phyloP scores from a whole-genome alignment of 306 rosid species.

The Aeschynomene evenia region DNA sequence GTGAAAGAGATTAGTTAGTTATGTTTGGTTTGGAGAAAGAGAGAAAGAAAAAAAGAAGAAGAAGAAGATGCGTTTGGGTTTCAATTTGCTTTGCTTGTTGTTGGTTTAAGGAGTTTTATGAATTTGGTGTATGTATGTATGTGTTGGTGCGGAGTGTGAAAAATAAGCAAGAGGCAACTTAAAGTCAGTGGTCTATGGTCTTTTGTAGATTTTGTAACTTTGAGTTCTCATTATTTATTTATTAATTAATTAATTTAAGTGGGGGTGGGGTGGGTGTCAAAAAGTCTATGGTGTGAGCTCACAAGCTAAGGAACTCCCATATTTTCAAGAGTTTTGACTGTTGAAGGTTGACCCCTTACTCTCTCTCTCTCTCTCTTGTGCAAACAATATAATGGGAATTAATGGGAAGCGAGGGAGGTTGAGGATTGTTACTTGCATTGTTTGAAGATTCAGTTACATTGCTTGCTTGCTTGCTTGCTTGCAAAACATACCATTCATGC shows the following conservation, averaged over 20 bases:
- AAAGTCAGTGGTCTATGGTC: background rate
- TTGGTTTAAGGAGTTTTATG: no score
- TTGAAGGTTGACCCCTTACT: constrained; percentile 7
- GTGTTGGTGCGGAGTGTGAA: background rate
- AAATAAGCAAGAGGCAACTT: background rate
- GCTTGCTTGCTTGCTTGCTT: no score
- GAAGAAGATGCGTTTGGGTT: background rate
- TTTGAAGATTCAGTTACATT: background rate
- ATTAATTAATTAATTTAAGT: no score
- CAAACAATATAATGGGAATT: background rate
- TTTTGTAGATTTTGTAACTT: background rate
- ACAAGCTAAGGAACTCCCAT: constrained; percentile 23
- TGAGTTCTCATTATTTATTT: background rate
- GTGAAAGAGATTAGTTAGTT: background rate
- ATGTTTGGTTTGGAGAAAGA: background rate
- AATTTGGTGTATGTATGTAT: background rate
- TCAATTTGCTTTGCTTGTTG: background rate
- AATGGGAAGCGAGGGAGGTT: no score
- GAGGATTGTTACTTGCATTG: background rate
- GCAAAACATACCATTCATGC: no score
- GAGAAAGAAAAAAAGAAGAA: background rate
- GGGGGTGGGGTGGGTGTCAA: background rate
- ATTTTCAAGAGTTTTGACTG: constrained; percentile 25
- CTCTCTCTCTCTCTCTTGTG: background rate
- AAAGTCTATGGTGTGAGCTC: constrained; percentile 17